These are phyloP conservation scores for Rhodotorula babjevae DNA, from an alignment of 768 basidiomycete genomes.

Conservation along the genomic window DNA sequence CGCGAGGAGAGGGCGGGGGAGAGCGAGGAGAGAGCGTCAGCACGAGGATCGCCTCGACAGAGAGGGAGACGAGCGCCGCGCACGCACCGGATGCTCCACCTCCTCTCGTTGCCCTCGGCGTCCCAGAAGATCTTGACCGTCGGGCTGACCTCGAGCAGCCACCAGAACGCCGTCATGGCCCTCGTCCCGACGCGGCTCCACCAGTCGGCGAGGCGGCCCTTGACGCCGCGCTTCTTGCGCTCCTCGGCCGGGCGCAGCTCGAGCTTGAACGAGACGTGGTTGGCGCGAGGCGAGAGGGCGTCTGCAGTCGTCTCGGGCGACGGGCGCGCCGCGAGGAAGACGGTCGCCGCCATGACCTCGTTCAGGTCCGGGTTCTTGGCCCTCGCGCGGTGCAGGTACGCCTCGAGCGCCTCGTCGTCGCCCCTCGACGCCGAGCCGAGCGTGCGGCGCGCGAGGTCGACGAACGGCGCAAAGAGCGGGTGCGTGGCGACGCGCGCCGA, in stretches of 20 bases:
- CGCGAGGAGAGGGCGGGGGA: too few species aligned
- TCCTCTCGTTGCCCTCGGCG: slow-evolving; percentile 2
- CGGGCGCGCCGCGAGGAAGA: slow-evolving; percentile 7
- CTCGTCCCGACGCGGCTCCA: background rate
- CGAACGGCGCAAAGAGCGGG: background rate
- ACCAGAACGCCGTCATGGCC: slow-evolving; percentile 8
- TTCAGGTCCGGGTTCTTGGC: background rate
- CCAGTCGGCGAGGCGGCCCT: background rate
- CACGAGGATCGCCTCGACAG: background rate
- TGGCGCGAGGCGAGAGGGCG: slow-evolving; percentile 15
- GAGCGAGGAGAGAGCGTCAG: background rate
- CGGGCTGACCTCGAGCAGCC: slow-evolving; percentile 18
- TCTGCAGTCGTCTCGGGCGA: background rate
- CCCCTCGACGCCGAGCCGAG: background rate
- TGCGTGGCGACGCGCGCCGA: background rate
- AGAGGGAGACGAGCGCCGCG: background rate
- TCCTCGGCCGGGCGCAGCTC: slow-evolving; percentile 2
- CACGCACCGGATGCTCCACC: slow-evolving; percentile 9
- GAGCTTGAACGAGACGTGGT: slow-evolving; percentile 11
- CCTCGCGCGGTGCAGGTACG: background rate
- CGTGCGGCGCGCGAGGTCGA: background rate
- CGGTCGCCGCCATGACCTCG: slow-evolving; percentile 3
- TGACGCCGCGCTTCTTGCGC: background rate
- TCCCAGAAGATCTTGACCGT: slow-evolving; percentile 27
- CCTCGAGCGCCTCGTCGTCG: background rate